These are phyloP conservation scores for Lactifluus rugatus DNA, from an alignment of 768 basidiomycete species.

Conservation along the genomic window DNA sequence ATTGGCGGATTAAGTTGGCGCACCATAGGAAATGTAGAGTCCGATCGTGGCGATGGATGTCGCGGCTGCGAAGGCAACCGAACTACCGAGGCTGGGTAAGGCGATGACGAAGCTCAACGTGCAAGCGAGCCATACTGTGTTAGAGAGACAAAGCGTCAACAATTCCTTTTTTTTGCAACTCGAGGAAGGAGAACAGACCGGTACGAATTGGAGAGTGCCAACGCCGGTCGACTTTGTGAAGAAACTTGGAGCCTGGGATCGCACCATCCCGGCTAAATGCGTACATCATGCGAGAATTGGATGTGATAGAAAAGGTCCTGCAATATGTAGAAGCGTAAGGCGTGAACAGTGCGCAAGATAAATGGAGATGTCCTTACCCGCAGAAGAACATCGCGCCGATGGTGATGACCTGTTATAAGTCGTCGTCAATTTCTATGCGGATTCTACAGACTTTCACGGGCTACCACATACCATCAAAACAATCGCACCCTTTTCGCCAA, in stretches of 20 bases:
- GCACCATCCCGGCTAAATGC: conserved; percentile 70
- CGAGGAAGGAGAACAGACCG: conserved; percentile 30
- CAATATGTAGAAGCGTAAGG: background rate
- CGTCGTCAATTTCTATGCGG: background rate
- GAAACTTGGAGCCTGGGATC: conserved; percentile 57
- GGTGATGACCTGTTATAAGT: conserved; percentile 40
- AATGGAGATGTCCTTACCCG: conserved; percentile 33
- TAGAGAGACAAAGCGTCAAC: background rate
- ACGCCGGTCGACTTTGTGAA: conserved; percentile 49
- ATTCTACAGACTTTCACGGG: background rate
- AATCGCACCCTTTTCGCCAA: conserved; percentile 65
- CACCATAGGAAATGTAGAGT: conserved; percentile 66
- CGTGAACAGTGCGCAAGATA: background rate
- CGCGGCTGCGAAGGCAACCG: conserved; percentile 55
- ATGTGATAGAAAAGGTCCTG: conserved; percentile 68
- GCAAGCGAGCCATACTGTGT: conserved; percentile 67
- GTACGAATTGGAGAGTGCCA: conserved; percentile 61
- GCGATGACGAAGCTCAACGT: conserved; percentile 67
- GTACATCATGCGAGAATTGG: conserved; percentile 78
- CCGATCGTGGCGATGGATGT: conserved; percentile 64
- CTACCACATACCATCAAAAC: conserved; percentile 48
- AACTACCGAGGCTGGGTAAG: conserved; percentile 61
- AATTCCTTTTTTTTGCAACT: background rate
- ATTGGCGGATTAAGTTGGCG: conserved; percentile 4
- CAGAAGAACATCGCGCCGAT: conserved; percentile 71